A percentile compares a stretch with the other conserved stretches of the same genome.
phyloP scores from a whole-genome alignment of 106 monocot genomes.

The Ottelia alismoides region DNA sequence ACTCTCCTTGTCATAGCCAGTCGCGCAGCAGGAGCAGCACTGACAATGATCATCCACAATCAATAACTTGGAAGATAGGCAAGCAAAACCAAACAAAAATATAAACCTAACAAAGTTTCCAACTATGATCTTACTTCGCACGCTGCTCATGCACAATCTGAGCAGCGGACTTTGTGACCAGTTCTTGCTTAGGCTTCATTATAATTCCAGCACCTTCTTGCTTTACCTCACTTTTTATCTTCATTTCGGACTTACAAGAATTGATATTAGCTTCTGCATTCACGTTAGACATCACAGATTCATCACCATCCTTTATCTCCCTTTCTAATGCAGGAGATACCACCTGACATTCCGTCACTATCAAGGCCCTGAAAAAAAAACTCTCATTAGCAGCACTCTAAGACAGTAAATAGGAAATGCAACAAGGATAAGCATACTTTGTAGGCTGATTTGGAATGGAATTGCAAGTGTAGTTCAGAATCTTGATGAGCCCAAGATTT shows the following conservation, averaged over 20 bases:
- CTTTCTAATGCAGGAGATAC: conserved; percentile 46
- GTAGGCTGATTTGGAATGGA: conserved; percentile 58
- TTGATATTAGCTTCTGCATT: conserved; percentile 11
- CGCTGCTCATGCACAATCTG: conserved; percentile 82
- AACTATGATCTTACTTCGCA: conserved; percentile 44
- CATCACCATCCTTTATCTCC: no score
- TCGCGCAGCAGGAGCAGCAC: conserved; percentile 78
- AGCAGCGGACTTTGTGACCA: conserved; percentile 54
- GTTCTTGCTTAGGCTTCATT: conserved; percentile 65
- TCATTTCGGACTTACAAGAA: background rate
- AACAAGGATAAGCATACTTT: conserved; percentile 31
- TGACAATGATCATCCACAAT: no score
- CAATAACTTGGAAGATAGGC: background rate
- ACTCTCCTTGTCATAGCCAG: conserved; percentile 86
- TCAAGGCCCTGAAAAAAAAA: conserved; percentile 52
- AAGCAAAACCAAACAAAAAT: background rate
- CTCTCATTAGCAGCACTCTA: background rate
- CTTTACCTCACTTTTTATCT: conserved; percentile 13
- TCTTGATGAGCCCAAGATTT: conserved; percentile 72
- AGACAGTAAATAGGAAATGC: background rate
- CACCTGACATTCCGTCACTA: conserved; percentile 79
- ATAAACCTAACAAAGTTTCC: background rate
- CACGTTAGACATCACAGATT: no score
- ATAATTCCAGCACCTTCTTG: conserved; percentile 23
- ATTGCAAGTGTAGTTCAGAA: conserved; percentile 90